Conservation (phyloP, 768 basidiomycete genomes). For the Dioszegia crocea region DNA sequence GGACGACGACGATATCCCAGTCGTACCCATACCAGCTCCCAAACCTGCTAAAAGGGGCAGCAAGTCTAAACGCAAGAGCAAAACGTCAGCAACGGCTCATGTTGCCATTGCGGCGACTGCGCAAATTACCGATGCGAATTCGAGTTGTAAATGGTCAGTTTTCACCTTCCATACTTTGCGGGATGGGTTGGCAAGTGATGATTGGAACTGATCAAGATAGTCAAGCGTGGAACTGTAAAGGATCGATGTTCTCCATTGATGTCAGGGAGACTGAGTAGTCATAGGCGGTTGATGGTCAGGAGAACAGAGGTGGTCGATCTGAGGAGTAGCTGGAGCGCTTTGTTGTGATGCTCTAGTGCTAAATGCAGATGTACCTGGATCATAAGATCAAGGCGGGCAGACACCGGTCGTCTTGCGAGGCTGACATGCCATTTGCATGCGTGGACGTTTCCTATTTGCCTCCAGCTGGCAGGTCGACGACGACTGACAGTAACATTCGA, state of each 20-base stretch:
- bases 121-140: neutral
- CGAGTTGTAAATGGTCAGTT: constrained; percentile 9
- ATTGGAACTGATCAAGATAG: too few relatives aligned
- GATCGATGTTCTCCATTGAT: constrained; percentile 24
- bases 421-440: too few relatives aligned
- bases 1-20: constrained; percentile 9
- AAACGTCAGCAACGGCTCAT: constrained; percentile 19
- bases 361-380: too few relatives aligned
- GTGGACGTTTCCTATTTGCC: too few relatives aligned
- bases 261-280: neutral
- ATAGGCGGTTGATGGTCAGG: too few relatives aligned
- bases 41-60: neutral
- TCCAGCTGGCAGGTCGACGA: too few relatives aligned
- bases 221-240: constrained; percentile 30
- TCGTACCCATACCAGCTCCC: neutral
- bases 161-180: neutral
- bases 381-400: too few relatives aligned
- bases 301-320: too few relatives aligned
- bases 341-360: too few relatives aligned
- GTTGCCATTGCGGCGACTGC: constrained; percentile 1
- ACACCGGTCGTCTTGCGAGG: too few relatives aligned
- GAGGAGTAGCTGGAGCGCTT: too few relatives aligned
- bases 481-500: too few relatives aligned
- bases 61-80: constrained; percentile 1
- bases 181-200: neutral